Percentiles rank a stretch among this genome's conserved stretches.
phyloP scores from a whole-genome alignment of 2,329 filamentous ascomycete genomes.

The Fusarium irregulare region DNA sequence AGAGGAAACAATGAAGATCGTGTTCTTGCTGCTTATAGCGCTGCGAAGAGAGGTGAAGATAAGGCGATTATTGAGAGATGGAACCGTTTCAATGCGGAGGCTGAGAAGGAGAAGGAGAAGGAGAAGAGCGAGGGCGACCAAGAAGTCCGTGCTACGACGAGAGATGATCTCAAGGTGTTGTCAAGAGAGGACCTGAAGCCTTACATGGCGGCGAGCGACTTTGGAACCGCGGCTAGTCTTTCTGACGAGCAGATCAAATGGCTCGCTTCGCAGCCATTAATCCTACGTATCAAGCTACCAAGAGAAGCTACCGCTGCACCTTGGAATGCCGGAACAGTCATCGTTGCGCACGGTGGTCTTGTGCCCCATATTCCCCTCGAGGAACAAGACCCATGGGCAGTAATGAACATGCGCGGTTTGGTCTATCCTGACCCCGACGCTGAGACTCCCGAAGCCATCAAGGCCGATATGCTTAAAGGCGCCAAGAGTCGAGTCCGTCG shows the following conservation, averaged over 20 bases:
- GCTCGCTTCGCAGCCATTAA: slow-evolving; percentile 25
- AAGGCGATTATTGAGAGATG: not conserved
- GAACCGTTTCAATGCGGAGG: not conserved
- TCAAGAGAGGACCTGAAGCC: slow-evolving; percentile 21
- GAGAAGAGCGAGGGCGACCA: not conserved
- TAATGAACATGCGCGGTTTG: slow-evolving; percentile 90
- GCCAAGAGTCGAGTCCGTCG: slow-evolving; percentile 23
- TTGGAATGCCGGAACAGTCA: slow-evolving; percentile 42
- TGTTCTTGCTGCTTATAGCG: slow-evolving; percentile 65
- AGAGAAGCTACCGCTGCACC: slow-evolving; percentile 5
- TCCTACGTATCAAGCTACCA: slow-evolving; percentile 27
- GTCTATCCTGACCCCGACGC: slow-evolving; percentile 56
- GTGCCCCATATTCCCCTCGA: slow-evolving; percentile 76
- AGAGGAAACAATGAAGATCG: slow-evolving; percentile 91
- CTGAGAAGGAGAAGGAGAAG: not conserved
- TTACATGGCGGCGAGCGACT: slow-evolving; percentile 34
- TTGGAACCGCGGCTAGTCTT: slow-evolving; percentile 27
- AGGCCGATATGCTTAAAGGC: slow-evolving; percentile 27
- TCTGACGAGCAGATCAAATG: slow-evolving; percentile 22
- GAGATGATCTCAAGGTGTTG: not conserved
- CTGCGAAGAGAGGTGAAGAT: slow-evolving; percentile 10
- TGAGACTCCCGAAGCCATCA: slow-evolving; percentile 6
- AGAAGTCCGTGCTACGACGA: not conserved
- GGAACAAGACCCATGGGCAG: slow-evolving; percentile 76
- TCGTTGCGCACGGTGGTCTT: slow-evolving; percentile 84